Evolutionary conservation across 805 yeast genomes (phyloP).

Genomic region (Debaryomyces castellii): DNA sequence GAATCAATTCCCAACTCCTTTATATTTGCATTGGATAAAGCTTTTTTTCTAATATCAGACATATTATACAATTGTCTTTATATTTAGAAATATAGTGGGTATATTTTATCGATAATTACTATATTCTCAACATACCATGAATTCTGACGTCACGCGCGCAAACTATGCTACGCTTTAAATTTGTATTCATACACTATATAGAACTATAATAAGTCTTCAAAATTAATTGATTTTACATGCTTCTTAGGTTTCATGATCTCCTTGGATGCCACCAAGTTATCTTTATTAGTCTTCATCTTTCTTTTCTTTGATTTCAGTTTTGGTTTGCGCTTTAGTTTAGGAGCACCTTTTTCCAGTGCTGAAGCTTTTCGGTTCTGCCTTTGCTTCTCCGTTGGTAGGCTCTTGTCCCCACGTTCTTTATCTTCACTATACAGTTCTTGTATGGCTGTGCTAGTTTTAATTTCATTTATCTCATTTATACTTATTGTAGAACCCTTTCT

Average conservation of each 20-base stretch:
- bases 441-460: slow-evolving; percentile 1
- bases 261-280: not conserved
- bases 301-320: slow-evolving; percentile 1
- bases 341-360: not conserved
- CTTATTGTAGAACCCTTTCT: slow-evolving; percentile 14
- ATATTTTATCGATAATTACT: not conserved
- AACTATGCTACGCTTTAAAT: not conserved
- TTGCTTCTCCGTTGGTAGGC: too few relatives aligned
- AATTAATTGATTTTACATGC: slow-evolving; percentile 15
- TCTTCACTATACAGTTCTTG: not conserved
- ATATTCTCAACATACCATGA: not conserved
- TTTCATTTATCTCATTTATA: not conserved
- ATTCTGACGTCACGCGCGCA: slow-evolving; percentile 5
- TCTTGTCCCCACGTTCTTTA: too few relatives aligned
- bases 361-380: not conserved
- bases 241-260: slow-evolving; percentile 8
- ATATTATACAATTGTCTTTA: not conserved
- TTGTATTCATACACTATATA: not conserved
- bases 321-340: not conserved
- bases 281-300: not conserved
- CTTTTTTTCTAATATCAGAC: slow-evolving; percentile 14
- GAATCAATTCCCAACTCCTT: slow-evolving; percentile 8
- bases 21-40: slow-evolving; percentile 17
- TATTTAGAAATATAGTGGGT: not conserved
- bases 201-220: slow-evolving; percentile 16